phyloP scores from a whole-genome alignment of 2,329 filamentous ascomycete genomes.

The Berkeleyomyces rouxiae region DNA sequence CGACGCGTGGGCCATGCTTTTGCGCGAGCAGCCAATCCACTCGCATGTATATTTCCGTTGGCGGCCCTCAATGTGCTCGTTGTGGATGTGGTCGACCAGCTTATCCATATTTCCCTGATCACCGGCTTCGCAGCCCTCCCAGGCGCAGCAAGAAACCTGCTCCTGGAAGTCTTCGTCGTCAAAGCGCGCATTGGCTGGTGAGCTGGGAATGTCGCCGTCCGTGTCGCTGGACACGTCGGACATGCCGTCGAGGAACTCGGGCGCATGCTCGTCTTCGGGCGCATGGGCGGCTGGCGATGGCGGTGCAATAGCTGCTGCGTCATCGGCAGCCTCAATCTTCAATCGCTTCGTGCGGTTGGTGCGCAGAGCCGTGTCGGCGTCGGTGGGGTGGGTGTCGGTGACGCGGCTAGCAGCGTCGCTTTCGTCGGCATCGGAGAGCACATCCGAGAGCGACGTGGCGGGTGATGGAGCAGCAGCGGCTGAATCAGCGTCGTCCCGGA shows the following conservation, averaged over 20 bases:
- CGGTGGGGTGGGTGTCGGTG: background rate
- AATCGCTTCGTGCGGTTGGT: conserved; percentile 25
- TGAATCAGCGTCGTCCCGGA: conserved; percentile 3
- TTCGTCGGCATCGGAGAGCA: conserved; percentile 24
- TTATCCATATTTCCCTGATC: conserved; percentile 68
- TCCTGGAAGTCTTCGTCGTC: conserved; percentile 63
- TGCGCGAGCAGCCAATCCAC: conserved; percentile 78
- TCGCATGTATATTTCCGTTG: conserved; percentile 98
- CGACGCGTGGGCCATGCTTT: conserved; percentile 82
- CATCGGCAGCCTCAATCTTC: conserved; percentile 29
- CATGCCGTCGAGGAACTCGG: conserved; percentile 39
- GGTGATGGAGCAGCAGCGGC: background rate
- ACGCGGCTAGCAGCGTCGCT: background rate
- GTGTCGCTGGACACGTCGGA: conserved; percentile 80
- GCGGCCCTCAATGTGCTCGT: conserved; percentile 81
- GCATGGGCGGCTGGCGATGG: conserved; percentile 14
- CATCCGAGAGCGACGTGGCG: conserved; percentile 4
- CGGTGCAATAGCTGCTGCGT: conserved; percentile 28
- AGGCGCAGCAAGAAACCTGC: conserved; percentile 62
- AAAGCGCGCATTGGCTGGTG: conserved; percentile 46
- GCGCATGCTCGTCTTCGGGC: conserved; percentile 29
- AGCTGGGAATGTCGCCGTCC: conserved; percentile 66
- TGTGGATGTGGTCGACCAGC: conserved; percentile 70
- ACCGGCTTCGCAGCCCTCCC: conserved; percentile 56
- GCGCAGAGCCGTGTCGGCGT: conserved; percentile 19